These are phyloP conservation scores for Kewa caespitosa DNA, from an alignment of 179 eudicot species.

Conservation along the genomic window DNA sequence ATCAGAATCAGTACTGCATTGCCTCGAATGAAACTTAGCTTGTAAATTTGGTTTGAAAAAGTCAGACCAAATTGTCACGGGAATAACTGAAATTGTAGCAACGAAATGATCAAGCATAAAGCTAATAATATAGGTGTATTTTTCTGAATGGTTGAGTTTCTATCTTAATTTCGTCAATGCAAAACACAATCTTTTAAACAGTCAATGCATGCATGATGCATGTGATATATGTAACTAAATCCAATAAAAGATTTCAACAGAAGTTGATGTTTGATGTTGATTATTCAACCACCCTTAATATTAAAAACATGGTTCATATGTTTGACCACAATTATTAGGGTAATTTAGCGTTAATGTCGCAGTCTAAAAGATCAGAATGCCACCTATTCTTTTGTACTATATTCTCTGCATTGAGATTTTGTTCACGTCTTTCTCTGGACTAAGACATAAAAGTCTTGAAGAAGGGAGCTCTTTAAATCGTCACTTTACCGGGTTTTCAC, in stretches of 20 bases:
- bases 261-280: slow-evolving; percentile 14
- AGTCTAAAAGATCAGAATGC: slow-evolving; percentile 1
- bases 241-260: neutral
- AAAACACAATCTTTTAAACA: neutral
- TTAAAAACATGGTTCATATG: neutral
- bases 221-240: slow-evolving; percentile 3
- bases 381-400: neutral
- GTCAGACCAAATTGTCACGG: too few relatives aligned
- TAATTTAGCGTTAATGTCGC: neutral
- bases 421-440: neutral
- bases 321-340: slow-evolving; percentile 9
- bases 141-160: neutral
- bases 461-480: neutral
- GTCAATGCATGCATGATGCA: neutral
- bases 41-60: too few relatives aligned
- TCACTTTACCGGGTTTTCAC: neutral
- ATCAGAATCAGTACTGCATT: too few relatives aligned
- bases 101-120: too few relatives aligned
- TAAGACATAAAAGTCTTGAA: neutral
- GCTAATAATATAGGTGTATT: neutral
- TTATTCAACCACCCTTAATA: slow-evolving; percentile 5
- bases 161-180: neutral
- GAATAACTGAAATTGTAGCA: too few relatives aligned
- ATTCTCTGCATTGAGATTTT: neutral
- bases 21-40: too few relatives aligned